Evolutionary conservation across 2,329 filamentous ascomycete species (phyloP), one percentile per base, ranked within the genome.

Genomic region (Orbilia blumenaviensis): DNA sequence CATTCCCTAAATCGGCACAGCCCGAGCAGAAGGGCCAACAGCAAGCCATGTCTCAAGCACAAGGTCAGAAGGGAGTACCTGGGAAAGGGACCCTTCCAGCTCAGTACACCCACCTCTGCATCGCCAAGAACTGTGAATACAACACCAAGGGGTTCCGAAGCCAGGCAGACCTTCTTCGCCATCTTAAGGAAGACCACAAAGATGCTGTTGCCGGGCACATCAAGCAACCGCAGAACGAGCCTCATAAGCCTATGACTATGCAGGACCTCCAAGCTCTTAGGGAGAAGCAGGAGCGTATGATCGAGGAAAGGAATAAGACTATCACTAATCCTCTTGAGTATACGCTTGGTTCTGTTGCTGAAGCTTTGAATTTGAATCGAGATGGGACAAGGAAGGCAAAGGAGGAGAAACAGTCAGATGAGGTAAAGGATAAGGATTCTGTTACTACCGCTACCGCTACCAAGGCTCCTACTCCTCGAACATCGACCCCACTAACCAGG

Each of bases 241-340:
- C 48, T 21, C 48, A 14, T 12, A 54, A 54, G 16, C 23, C 10
- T 29, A 25, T 54, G 7, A 56, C 52, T 4, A 60, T 48, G 2
- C 38, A 25, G 2, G 62, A 77, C 10, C 21, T 61, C 6, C 58
- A 61, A 10, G 54, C 54, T n/a, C 48, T 56, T 9, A 42, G 64
- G 3, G 66, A 77, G 61, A 62, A 46, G 41, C 50, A 68, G 16
- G 66, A 42, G 36, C 41, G 52, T 23, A 52, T 71, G 66, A 76
- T 76, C 29, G 63, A 69, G 27, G 66, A 77, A 42, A 52, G 66
- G 14, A 67, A 69, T 21, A 68, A 34, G 23, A 66, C 48, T 18
- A 77, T 77, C 27, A 61, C 50, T 9, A 77, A 77, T 25, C 73
- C 73, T 3, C 52, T 77, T n/a, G 73, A 77, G 44, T 77, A 77